These are phyloP conservation scores for Fraxinus pennsylvanica DNA, from an alignment of 257 asterid genomes.

Conservation along the genomic window DNA sequence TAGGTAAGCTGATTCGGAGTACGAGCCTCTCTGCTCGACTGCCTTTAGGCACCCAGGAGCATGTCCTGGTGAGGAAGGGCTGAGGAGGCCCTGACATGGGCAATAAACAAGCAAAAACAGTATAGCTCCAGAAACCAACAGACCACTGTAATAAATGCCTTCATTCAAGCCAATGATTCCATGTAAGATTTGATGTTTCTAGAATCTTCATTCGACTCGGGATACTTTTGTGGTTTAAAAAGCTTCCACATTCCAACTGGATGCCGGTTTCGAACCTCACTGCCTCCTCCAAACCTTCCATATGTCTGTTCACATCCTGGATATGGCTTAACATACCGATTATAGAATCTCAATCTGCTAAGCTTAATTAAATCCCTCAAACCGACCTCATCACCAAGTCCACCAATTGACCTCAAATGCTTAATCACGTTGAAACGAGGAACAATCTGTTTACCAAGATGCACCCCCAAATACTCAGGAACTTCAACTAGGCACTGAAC, in stretches of 20 bases:
- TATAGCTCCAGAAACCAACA: not conserved
- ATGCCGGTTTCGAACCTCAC: constrained; percentile 41
- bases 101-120: not conserved
- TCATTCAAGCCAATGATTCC: constrained; percentile 43
- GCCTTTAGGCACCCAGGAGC: not conserved
- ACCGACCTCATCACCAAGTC: constrained; percentile 67
- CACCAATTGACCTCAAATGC: constrained; percentile 52
- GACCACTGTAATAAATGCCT: too few species aligned
- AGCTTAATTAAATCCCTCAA: constrained; percentile 63
- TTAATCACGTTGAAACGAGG: constrained; percentile 81
- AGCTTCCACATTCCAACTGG: constrained; percentile 92
- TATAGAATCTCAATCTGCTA: constrained; percentile 80
- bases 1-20: not conserved
- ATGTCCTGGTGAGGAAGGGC: not conserved
- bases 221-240: constrained; percentile 57
- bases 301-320: constrained; percentile 83
- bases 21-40: not conserved
- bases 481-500: constrained; percentile 58
- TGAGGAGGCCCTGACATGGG: not conserved
- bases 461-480: constrained; percentile 77
- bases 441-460: constrained; percentile 67
- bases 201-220: constrained; percentile 46
- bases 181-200: constrained; percentile 48
- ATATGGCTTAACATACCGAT: constrained; percentile 85
- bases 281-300: constrained; percentile 53